Base-by-base conservation (phyloP, 176 grass and related monocot species). In the Rhynchospora breviuscula region DNA sequence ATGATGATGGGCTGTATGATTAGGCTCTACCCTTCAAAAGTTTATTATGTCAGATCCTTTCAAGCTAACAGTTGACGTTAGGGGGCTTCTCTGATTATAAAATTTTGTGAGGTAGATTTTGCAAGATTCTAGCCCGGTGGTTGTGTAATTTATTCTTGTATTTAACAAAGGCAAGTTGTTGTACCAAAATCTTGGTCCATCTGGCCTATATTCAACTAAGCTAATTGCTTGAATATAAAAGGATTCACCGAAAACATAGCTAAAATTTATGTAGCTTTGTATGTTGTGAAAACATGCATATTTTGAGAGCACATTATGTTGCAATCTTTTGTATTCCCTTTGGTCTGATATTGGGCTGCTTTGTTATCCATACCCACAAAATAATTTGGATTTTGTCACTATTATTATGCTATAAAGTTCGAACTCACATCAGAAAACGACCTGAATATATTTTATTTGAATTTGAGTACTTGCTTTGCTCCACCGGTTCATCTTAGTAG, bases 1-100 rank as follows among this genome's bases (percentile, higher is more conserved):
- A 93, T 67, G 93, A 96, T 86, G 91, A 96, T 85, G 93, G 89
- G 63, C 69, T 93, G 10, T 93, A 82, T 31, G 89, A 96, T 89
- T 96, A 96, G 85, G 59, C 18, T 58, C 12, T 53, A 57, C 29
- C 2, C 46, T 86, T 76, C 53, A 58, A 70, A 76, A 77, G 21
- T 64, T 64, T 82, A 82, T 82, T 63, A 61, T 54, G 54, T 82
- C 63, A 63, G 14, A 67, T 82, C 45, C 80, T 29, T 58, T 58
- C 33, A 48, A 81, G 33, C 79, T 63, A 47, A 82, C 45, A 6
- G 67, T 51, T 52, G 35, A 18, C 54, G 11, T 15, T 53, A 67
- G 61, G 79, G 59, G 11, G 43, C 14, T 66, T 81, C 59, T 49
- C 59, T 82, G 47, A 82, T 82, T 82, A 61, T 82, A 82, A 82